Conservation (phyloP, 2,329 filamentous ascomycete genomes). For the Penicillium brevicompactum region DNA sequence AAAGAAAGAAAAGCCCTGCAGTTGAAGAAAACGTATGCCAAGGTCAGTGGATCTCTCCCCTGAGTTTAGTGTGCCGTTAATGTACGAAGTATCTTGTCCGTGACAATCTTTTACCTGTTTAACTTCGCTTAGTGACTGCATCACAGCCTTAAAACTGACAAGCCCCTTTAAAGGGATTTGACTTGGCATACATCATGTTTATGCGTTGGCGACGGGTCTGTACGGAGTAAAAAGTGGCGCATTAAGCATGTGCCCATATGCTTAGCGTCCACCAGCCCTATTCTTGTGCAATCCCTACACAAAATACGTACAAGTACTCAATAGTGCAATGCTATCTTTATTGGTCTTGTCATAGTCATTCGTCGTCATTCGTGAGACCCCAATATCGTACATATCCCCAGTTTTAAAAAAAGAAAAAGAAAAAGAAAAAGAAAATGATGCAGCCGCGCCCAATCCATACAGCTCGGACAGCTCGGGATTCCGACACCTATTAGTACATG, state of each 20-base stretch:
- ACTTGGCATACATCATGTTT: slow-evolving; percentile 2
- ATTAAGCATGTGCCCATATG: slow-evolving; percentile 5
- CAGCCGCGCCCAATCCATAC: no score
- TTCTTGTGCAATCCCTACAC: neutral
- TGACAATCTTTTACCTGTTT: slow-evolving; percentile 7
- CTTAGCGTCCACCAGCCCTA: neutral
- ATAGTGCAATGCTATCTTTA: neutral
- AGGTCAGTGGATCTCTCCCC: slow-evolving; percentile 8
- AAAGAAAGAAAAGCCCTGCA: neutral
- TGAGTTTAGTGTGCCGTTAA: slow-evolving; percentile 1
- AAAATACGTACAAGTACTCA: neutral
- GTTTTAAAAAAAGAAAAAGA: neutral
- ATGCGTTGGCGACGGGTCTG: neutral
- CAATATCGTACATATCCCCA: slow-evolving; percentile 2
- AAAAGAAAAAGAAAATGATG: neutral
- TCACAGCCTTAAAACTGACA: neutral
- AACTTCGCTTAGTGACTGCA: neutral
- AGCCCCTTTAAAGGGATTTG: neutral
- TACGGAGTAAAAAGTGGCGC: neutral
- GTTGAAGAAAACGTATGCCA: neutral
- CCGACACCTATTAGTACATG: no score
- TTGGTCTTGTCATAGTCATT: neutral
- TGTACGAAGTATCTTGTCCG: neutral
- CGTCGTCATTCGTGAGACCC: slow-evolving; percentile 4
- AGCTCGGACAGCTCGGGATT: no score